Percentiles rank a stretch among this genome's conserved stretches.
Conservation (phyloP, 331 rosid genomes). For the Quercus lobata region DNA sequence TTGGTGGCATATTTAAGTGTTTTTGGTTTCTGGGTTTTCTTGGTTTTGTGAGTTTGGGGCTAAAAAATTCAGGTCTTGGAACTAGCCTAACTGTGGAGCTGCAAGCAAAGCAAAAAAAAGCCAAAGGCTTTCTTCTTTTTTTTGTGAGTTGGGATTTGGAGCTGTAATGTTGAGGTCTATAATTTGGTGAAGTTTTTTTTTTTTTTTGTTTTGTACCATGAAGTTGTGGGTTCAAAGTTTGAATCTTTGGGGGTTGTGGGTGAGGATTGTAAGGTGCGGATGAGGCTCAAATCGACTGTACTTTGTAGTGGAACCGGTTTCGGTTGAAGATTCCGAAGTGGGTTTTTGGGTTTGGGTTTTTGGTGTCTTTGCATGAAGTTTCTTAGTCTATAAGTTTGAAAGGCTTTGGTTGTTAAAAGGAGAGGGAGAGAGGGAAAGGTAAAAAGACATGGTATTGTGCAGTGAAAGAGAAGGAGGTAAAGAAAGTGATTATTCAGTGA, state of each 20-base stretch:
- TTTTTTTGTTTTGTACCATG: constrained; percentile 17
- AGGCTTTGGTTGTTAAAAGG: constrained; percentile 30
- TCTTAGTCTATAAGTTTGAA: constrained; percentile 12
- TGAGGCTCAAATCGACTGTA: constrained; percentile 44
- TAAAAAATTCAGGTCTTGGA: constrained; percentile 1
- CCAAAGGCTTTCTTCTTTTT: too few species aligned
- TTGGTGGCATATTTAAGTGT: not conserved
- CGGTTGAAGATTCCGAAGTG: constrained; percentile 38
- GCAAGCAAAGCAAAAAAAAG: not conserved
- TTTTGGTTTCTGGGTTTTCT: constrained; percentile 27
- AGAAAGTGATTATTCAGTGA: constrained; percentile 28
- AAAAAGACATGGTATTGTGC: constrained; percentile 42
- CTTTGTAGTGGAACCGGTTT: constrained; percentile 47
- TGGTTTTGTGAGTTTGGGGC: constrained; percentile 15
- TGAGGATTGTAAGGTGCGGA: constrained; percentile 29
- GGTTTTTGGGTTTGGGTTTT: constrained; percentile 8
- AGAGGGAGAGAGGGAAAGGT: not conserved
- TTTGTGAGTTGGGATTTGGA: not conserved
- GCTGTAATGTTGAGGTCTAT: constrained; percentile 16
- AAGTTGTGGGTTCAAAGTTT: constrained; percentile 14
- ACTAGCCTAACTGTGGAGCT: not conserved
- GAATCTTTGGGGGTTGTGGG: constrained; percentile 31
- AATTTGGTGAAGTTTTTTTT: not conserved
- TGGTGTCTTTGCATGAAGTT: constrained; percentile 13
- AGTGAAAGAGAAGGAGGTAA: constrained; percentile 24